Percentiles rank a stretch among this genome's conserved stretches.
These are phyloP conservation scores for Torulaspora gathmanii DNA, from an alignment of 805 yeast genomes.

Conservation along the genomic window DNA sequence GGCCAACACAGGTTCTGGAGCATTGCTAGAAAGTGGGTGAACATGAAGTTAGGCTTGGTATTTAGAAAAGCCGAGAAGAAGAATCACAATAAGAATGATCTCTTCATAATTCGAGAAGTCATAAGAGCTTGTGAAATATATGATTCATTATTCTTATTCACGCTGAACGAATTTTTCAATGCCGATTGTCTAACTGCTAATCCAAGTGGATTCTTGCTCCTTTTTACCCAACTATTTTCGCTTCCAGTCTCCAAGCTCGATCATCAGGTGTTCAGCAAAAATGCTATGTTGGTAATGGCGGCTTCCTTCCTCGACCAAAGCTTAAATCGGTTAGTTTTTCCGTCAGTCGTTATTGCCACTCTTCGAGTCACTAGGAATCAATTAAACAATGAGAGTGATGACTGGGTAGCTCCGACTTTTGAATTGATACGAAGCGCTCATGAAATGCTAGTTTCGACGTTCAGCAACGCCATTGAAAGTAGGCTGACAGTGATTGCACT, in stretches of 20 bases:
- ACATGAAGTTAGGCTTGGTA: slow-evolving; percentile 16
- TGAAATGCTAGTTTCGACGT: slow-evolving; percentile 12
- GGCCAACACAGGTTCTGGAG: slow-evolving; percentile 12
- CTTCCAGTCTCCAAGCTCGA: slow-evolving; percentile 4
- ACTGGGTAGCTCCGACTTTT: slow-evolving; percentile 3
- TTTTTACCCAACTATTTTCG: slow-evolving; percentile 14
- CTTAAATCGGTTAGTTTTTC: slow-evolving; percentile 4
- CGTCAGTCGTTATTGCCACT: slow-evolving; percentile 11
- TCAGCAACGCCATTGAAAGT: slow-evolving; percentile 14
- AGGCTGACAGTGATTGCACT: slow-evolving; percentile 14
- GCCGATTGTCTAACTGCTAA: slow-evolving; percentile 16
- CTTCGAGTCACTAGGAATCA: slow-evolving; percentile 17
- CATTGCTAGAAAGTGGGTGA: slow-evolving; percentile 17
- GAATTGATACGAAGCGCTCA: slow-evolving; percentile 17
- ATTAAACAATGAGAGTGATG: slow-evolving; percentile 6
- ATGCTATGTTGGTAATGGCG: slow-evolving; percentile 15
- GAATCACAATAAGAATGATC: neutral
- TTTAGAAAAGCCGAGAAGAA: slow-evolving; percentile 9
- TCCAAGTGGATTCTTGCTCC: slow-evolving; percentile 11
- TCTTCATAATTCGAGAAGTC: neutral
- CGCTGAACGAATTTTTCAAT: slow-evolving; percentile 16
- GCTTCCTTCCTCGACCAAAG: slow-evolving; percentile 18
- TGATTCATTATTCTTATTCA: slow-evolving; percentile 4
- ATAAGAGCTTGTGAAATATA: slow-evolving; percentile 13
- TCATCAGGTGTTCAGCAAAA: slow-evolving; percentile 1